Evolutionary conservation across 2,329 filamentous ascomycete genomes (phyloP).

Genomic region (Sporothrix mexicana): DNA sequence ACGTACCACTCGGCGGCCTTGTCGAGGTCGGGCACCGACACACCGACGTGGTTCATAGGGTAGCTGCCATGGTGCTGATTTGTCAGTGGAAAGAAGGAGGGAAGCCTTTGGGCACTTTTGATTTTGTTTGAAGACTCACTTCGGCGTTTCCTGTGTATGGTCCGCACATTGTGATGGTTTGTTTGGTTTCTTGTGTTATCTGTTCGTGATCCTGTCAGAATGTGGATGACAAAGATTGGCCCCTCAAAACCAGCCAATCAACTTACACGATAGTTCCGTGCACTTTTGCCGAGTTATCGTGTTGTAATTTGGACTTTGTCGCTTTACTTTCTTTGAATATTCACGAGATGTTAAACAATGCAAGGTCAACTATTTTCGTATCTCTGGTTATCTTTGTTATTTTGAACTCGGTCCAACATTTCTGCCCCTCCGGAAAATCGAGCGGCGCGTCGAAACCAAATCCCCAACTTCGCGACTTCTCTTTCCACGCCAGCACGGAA

Average conservation of each 20-base stretch:
- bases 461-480: neutral
- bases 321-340: neutral
- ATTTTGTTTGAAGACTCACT: neutral
- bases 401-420: too few relatives aligned
- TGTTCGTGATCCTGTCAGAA: neutral
- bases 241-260: neutral
- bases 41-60: constrained; percentile 25
- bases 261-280: neutral
- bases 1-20: constrained; percentile 25
- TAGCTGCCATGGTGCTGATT: constrained; percentile 22
- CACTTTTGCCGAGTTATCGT: neutral
- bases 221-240: too few relatives aligned
- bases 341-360: too few relatives aligned
- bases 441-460: neutral
- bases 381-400: too few relatives aligned
- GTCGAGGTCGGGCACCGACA: constrained; percentile 29
- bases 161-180: constrained; percentile 14
- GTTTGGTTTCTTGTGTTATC: neutral
- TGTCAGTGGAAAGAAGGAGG: neutral
- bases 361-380: too few relatives aligned
- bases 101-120: neutral
- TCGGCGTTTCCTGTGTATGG: neutral
- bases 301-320: neutral
- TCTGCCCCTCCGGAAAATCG: neutral
- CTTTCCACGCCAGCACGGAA: constrained; percentile 8